Percentiles rank a stretch among this genome's conserved stretches.
These are phyloP conservation scores for Globisporangium emineosum DNA, from an alignment of 352 stramenopile species.

Conservation along the genomic window DNA sequence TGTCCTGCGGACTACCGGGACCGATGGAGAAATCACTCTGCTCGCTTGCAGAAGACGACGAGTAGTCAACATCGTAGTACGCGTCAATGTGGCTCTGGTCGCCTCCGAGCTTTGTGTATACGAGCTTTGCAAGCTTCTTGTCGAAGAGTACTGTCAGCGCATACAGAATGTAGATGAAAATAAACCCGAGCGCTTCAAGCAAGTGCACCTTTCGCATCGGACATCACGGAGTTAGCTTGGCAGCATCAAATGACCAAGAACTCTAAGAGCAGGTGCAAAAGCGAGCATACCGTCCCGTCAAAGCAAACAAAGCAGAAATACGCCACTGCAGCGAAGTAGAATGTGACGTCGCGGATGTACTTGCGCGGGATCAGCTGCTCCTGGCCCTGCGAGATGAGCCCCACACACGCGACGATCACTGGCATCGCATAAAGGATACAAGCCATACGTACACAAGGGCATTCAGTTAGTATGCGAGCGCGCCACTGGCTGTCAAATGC, in stretches of 20 bases:
- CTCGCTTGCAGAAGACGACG: constrained; percentile 20
- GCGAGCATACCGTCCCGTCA: constrained; percentile 33
- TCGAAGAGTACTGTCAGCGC: constrained; percentile 63
- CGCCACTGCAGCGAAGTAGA: constrained; percentile 67
- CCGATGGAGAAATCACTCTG: constrained; percentile 28
- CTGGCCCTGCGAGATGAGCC: constrained; percentile 60
- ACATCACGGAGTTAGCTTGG: too few relatives aligned
- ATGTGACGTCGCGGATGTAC: constrained; percentile 67
- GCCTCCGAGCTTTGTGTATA: constrained; percentile 16
- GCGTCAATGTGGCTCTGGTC: constrained; percentile 35
- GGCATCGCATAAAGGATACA: not conserved
- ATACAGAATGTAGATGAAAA: constrained; percentile 69
- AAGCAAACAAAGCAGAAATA: constrained; percentile 77
- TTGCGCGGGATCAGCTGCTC: constrained; percentile 77
- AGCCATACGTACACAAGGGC: not conserved
- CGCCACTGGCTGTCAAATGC: not conserved
- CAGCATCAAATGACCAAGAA: too few relatives aligned
- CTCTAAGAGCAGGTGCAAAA: too few relatives aligned
- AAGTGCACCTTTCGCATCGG: constrained; percentile 37
- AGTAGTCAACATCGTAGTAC: constrained; percentile 20
- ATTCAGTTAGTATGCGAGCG: not conserved
- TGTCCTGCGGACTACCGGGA: not conserved
- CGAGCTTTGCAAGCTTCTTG: constrained; percentile 29
- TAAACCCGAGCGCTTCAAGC: constrained; percentile 60
- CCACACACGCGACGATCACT: constrained; percentile 73